Percentiles rank a stretch among this genome's conserved stretches.
These are phyloP conservation scores for Alternaria angustiovoidea DNA, from an alignment of 2,329 filamentous ascomycete species.

Conservation along the genomic window DNA sequence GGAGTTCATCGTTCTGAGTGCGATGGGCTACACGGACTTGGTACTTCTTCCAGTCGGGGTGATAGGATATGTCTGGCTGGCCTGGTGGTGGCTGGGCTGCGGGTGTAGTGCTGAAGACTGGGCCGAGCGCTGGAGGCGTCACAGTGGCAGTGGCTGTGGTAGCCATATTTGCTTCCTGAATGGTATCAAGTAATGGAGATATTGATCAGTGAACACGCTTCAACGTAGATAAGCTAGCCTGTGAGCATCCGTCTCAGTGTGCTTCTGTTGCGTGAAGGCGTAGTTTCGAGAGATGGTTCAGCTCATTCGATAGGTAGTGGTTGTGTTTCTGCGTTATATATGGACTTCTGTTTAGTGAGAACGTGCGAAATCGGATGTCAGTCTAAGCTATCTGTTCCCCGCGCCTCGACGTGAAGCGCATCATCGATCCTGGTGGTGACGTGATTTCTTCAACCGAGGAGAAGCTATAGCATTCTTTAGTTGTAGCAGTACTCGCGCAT, in stretches of 20 bases:
- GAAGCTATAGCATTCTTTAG: neutral
- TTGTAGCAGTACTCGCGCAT: neutral
- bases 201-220: neutral
- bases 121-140: neutral
- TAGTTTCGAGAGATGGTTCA: neutral
- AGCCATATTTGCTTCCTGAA: neutral
- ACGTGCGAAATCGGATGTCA: neutral
- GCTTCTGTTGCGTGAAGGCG: neutral
- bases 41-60: constrained; percentile 64
- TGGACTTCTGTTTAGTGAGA: neutral
- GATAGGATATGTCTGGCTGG: constrained; percentile 68
- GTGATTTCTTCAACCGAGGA: neutral
- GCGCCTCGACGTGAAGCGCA: neutral
- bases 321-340: neutral
- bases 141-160: neutral
- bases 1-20: constrained; percentile 50
- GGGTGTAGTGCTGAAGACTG: constrained; percentile 55
- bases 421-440: neutral
- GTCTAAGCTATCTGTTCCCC: neutral
- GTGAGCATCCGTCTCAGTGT: neutral
- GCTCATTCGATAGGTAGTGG: neutral
- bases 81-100: constrained; percentile 22
- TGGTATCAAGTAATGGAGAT: neutral
- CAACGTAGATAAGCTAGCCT: neutral
- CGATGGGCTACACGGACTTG: constrained; percentile 59